Base-by-base conservation (phyloP, 495 filamentous ascomycete species). In the Cercophora sp. region DNA sequence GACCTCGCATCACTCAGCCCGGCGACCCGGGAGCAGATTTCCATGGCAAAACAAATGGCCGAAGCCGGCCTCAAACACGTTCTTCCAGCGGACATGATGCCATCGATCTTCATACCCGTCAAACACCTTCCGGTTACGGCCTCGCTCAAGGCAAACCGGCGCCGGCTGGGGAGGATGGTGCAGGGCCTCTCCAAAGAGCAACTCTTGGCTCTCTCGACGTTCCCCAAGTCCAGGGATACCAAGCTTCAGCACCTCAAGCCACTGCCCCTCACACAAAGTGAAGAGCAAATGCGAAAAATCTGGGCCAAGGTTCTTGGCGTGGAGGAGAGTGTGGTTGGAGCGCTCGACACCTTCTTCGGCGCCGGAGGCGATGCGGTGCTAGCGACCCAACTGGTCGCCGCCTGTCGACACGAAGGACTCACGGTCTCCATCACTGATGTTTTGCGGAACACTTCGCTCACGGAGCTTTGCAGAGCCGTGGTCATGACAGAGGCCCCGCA, bases 321-420 rank as follows among this genome's bases (percentile, higher is more conserved):
- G 10, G 62, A 71, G n/a, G 63, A 66, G 40, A 58, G 57, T 4
- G 58, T 59, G 13, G 75, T 78, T 19, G 63, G 63, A 0, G 60
- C 71, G 2, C 51, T 60, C 3, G 74, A 76, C 26, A 66, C 64
- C n/a, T 78, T 78, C 48, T 60, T 77, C 51, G 57, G 65, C 8
- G 53, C 73, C 18, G 74, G 75, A 0, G 75, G 75, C 20, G 72
- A 78, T 32, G 62, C 60, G 6, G 62, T 76, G n/a, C 22, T 69
- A 8, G 70, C 70, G 2, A 65, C 68, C 19, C 63, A 72, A 31
- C 51, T 78, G 26, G 64, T 74, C 2, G 52, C 65, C 8, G 64
- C 68, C 18, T 75, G 72, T 52, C 68, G 71, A 8, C 54, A 61
- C 15, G 56, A 68, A 26, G 62, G 63, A 5, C 62, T 76, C 18